Conservation (phyloP, 805 yeast species). For the Candida bentonensis region DNA sequence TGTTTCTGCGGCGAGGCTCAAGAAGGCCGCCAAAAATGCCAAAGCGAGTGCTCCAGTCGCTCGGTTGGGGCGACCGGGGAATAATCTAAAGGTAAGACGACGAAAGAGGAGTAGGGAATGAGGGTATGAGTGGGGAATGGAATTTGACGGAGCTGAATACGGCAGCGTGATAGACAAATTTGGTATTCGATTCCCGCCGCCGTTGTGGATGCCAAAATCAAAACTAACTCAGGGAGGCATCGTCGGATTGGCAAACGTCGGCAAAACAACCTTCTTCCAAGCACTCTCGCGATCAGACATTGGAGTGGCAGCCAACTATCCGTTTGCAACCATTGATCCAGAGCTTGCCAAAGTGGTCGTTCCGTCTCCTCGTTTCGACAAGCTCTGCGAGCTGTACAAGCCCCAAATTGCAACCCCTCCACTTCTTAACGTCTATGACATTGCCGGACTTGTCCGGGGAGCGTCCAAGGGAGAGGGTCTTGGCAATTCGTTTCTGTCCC, state of each 20-base stretch:
- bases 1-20: no score
- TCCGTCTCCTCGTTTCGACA: conserved; percentile 36
- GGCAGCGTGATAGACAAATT: no score
- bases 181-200: no score
- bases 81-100: conserved; percentile 28
- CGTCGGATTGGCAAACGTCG: conserved; percentile 54
- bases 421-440: conserved; percentile 44
- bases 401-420: conserved; percentile 42
- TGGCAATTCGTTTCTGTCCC: conserved; percentile 59
- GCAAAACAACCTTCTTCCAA: conserved; percentile 45
- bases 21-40: neutral
- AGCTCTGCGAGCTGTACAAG: conserved; percentile 31
- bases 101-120: conserved; percentile 22
- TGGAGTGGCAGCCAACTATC: conserved; percentile 56
- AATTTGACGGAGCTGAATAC: no score
- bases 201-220: no score
- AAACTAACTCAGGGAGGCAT: conserved; percentile 28
- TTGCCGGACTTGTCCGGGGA: conserved; percentile 57
- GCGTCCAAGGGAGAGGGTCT: conserved; percentile 54
- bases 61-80: conserved; percentile 57
- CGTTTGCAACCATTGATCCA: conserved; percentile 67
- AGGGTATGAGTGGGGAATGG: no score
- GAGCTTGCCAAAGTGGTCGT: conserved; percentile 47
- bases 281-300: conserved; percentile 46
- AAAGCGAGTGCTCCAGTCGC: conserved; percentile 15